These are phyloP conservation scores for Gamarada debralockiae DNA, from an alignment of 495 filamentous ascomycete genomes.

Conservation along the genomic window DNA sequence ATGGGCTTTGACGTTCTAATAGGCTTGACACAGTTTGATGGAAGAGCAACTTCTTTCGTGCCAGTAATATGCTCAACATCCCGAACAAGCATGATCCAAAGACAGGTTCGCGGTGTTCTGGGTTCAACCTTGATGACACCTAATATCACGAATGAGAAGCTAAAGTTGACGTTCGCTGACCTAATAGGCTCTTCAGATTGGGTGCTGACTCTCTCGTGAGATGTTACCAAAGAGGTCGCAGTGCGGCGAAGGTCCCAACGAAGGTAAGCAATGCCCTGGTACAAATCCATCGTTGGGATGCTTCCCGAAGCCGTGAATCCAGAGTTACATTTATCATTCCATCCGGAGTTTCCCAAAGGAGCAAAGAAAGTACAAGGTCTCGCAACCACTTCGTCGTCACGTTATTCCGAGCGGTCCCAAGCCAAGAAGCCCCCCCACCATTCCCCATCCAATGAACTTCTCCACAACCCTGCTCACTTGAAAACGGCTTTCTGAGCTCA, in stretches of 20 bases:
- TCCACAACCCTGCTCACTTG: conserved; percentile 14
- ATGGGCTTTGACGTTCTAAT: conserved; percentile 11
- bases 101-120: neutral
- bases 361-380: neutral
- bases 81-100: neutral
- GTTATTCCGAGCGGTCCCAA: conserved; percentile 16
- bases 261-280: too few species aligned
- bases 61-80: neutral
- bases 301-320: too few species aligned
- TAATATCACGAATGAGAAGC: conserved; percentile 13
- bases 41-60: too few species aligned
- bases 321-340: too few species aligned
- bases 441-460: conserved; percentile 13
- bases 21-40: conserved; percentile 1
- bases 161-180: neutral
- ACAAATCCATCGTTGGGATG: too few species aligned
- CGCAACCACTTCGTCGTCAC: conserved; percentile 21
- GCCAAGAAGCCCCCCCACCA: neutral
- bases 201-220: conserved; percentile 12
- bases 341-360: too few species aligned
- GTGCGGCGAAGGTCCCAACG: too few species aligned
- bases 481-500: neutral
- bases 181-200: conserved; percentile 18
- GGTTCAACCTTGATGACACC: neutral
- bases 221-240: neutral